Percentiles rank a stretch among this genome's conserved stretches.
Evolutionary conservation across 495 filamentous ascomycete genomes (phyloP).

Genomic region (Penicillium diatomitis): DNA sequence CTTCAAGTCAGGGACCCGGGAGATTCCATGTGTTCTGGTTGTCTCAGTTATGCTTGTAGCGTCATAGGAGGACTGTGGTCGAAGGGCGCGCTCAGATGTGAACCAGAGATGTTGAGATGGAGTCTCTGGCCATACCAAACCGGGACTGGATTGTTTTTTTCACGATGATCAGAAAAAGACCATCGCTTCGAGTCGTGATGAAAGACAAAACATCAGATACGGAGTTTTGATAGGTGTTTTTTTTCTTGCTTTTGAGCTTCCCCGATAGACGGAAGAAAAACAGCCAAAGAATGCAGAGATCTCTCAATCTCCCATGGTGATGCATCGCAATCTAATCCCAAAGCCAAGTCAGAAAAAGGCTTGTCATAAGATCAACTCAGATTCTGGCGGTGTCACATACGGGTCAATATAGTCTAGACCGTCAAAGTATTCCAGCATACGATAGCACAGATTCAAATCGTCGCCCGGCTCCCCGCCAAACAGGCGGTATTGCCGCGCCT

Average conservation of each 20-base stretch:
- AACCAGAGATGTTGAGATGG: slow-evolving; percentile 4
- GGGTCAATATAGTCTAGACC: slow-evolving; percentile 40
- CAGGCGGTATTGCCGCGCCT: slow-evolving; percentile 33
- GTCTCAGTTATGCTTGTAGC: slow-evolving; percentile 10
- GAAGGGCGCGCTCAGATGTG: slow-evolving; percentile 9
- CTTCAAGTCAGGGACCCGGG: slow-evolving; percentile 36
- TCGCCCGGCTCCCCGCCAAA: slow-evolving; percentile 42
- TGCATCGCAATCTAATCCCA: slow-evolving; percentile 8
- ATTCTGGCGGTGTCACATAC: slow-evolving; percentile 18
- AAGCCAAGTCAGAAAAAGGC: slow-evolving; percentile 8
- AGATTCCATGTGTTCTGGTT: slow-evolving; percentile 22
- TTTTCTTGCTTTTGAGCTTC: neutral
- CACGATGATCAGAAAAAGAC: slow-evolving; percentile 5
- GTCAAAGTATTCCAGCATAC: slow-evolving; percentile 42
- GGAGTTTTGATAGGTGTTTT: neutral
- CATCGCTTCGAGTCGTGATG: slow-evolving; percentile 2
- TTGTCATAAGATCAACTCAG: neutral
- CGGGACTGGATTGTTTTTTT: slow-evolving; percentile 5
- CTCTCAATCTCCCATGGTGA: slow-evolving; percentile 19
- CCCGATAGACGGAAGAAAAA: no score
- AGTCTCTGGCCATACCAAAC: slow-evolving; percentile 4
- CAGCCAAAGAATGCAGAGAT: neutral
- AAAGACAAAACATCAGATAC: no score
- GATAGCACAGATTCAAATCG: slow-evolving; percentile 35
- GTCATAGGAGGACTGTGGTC: slow-evolving; percentile 5